Conservation (phyloP, 495 filamentous ascomycete species). For the Thermothielavioides terrestris region DNA sequence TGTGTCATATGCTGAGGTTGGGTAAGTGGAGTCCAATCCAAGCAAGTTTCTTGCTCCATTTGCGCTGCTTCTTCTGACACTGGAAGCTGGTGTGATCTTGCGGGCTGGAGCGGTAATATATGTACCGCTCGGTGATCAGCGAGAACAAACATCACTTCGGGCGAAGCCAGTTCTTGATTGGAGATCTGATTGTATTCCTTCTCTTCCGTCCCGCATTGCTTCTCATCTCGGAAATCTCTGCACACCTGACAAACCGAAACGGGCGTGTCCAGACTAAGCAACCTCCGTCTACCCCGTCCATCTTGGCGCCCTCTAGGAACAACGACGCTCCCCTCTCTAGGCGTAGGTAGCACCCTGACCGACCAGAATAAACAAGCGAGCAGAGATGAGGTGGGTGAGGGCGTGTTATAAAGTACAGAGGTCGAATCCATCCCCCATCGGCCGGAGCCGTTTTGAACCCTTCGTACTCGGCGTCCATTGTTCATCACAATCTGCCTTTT, state of each 20-base stretch:
- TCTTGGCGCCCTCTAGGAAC: background rate
- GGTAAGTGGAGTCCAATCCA: no score
- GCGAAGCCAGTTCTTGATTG: background rate
- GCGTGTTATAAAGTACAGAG: background rate
- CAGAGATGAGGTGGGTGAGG: background rate
- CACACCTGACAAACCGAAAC: background rate
- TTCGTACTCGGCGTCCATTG: no score
- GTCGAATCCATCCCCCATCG: background rate
- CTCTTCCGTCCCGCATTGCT: background rate
- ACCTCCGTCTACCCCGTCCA: slow-evolving; percentile 1
- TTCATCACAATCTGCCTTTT: background rate
- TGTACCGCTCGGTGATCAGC: no score
- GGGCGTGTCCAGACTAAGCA: background rate
- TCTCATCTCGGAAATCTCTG: background rate
- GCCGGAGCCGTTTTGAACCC: background rate
- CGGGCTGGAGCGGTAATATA: no score
- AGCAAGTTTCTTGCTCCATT: no score
- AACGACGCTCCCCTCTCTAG: background rate
- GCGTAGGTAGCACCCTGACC: background rate
- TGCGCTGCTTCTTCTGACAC: no score
- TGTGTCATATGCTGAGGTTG: no score
- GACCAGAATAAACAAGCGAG: background rate
- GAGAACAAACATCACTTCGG: background rate
- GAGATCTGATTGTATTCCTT: slow-evolving; percentile 5
- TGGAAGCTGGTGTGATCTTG: no score